These are phyloP conservation scores for Russula abietina DNA, from an alignment of 768 basidiomycete species.

Conservation along the genomic window DNA sequence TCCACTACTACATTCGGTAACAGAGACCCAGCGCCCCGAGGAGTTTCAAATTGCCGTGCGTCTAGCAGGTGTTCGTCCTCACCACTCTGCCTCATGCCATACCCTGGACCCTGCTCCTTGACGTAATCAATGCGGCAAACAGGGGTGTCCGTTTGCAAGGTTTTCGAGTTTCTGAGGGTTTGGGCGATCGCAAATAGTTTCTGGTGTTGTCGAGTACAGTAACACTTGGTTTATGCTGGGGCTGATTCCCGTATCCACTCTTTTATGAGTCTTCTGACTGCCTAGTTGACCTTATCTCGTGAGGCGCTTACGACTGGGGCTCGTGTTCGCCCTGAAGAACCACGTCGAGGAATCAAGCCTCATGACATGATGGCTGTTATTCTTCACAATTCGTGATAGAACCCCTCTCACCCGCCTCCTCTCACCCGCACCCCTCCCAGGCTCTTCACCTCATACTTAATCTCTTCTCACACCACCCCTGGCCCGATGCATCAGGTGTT, in stretches of 20 bases:
- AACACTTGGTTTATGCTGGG: not conserved
- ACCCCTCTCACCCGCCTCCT: too few relatives aligned
- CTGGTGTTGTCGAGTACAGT: too few relatives aligned
- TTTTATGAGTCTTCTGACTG: not conserved
- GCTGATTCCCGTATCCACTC: not conserved
- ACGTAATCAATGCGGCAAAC: not conserved
- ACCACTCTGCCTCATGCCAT: not conserved
- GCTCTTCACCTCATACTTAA: not conserved
- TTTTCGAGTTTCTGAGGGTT: not conserved
- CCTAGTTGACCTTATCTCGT: not conserved
- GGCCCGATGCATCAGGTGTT: conserved; percentile 9
- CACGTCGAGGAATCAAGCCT: not conserved
- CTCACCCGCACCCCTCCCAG: too few relatives aligned
- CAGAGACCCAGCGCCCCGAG: not conserved
- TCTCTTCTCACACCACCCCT: not conserved
- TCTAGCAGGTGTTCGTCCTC: too few relatives aligned
- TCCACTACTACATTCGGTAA: not conserved
- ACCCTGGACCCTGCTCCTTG: not conserved
- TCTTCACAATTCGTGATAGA: not conserved
- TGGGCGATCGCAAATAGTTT: not conserved
- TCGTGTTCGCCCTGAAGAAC: not conserved
- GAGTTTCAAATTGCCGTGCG: too few relatives aligned
- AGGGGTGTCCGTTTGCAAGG: too few relatives aligned
- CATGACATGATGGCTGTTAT: not conserved
- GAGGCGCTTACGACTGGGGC: not conserved